phyloP scores from a whole-genome alignment of 495 filamentous ascomycete genomes.

The Amorphotheca resinae region DNA sequence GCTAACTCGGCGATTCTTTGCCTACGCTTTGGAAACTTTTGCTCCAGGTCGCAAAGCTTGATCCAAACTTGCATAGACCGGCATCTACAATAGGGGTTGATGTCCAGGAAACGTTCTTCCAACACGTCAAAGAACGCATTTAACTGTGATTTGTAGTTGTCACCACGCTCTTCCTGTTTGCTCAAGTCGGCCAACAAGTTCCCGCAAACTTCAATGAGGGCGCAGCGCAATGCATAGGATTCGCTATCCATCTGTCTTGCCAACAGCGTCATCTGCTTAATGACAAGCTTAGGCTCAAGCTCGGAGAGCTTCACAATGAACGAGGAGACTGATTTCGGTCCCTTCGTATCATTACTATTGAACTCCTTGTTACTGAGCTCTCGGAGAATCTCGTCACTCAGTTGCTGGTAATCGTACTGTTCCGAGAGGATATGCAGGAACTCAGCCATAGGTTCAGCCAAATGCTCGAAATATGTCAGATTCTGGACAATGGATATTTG shows the following conservation, averaged over 20 bases:
- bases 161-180: conserved; percentile 78
- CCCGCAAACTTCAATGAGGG: conserved; percentile 96
- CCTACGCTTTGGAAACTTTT: conserved; percentile 86
- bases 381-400: conserved; percentile 85
- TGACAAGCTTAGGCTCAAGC: conserved; percentile 78
- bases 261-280: conserved; percentile 91
- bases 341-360: conserved; percentile 86
- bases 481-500: conserved; percentile 98
- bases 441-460: conserved; percentile 98
- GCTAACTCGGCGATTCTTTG: conserved; percentile 79
- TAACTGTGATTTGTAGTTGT: conserved; percentile 85
- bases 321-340: conserved; percentile 94
- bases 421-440: conserved; percentile 91
- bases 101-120: conserved; percentile 89
- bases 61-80: conserved; percentile 86
- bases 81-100: conserved; percentile 93
- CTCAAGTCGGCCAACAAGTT: conserved; percentile 86
- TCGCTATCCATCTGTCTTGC: conserved; percentile 93
- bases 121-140: conserved; percentile 94
- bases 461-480: conserved; percentile 93
- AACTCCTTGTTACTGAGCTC: conserved; percentile 97
- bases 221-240: conserved; percentile 85
- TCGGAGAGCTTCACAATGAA: conserved; percentile 97
- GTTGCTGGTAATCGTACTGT: conserved; percentile 95
- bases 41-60: conserved; percentile 81